Evolutionary conservation across 192 early-diverging fungal genomes (phyloP).

Genomic region (Coemansia guatemalensis): DNA sequence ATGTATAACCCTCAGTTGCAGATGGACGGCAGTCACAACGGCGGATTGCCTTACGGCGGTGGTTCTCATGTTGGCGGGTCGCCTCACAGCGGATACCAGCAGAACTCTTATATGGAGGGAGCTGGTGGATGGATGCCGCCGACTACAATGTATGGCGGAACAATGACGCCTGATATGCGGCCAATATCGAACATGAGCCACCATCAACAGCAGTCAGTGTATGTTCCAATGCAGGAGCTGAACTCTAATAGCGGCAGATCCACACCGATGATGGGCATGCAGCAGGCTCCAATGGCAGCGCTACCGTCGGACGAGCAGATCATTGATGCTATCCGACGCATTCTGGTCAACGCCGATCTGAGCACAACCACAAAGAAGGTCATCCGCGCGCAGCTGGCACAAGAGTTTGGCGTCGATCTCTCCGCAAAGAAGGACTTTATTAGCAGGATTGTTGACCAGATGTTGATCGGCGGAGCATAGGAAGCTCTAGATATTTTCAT

Average conservation of each 20-base stretch:
- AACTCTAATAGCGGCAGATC: not conserved
- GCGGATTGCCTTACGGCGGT: not conserved
- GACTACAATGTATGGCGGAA: conserved; percentile 22
- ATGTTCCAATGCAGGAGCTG: conserved; percentile 15
- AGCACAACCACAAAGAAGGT: conserved; percentile 77
- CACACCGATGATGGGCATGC: not conserved
- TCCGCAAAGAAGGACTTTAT: conserved; percentile 70
- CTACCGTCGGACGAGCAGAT: conserved; percentile 75
- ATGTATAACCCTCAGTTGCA: conserved; percentile 27
- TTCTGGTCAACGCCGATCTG: conserved; percentile 71
- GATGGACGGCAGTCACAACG: conserved; percentile 14
- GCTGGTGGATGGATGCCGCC: conserved; percentile 32
- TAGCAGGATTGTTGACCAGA: conserved; percentile 59
- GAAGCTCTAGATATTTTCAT: not conserved
- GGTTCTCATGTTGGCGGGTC: not conserved
- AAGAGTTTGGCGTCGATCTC: conserved; percentile 71
- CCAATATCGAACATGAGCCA: conserved; percentile 8
- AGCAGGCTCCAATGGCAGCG: not conserved
- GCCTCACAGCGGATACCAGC: conserved; percentile 1
- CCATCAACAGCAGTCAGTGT: not conserved
- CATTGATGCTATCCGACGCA: conserved; percentile 62
- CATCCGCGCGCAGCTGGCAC: conserved; percentile 70
- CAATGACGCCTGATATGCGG: conserved; percentile 5
- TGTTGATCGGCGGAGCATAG: conserved; percentile 26
- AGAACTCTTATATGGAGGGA: conserved; percentile 20